phyloP scores from a whole-genome alignment of 345 rosid species.

The Lagerstroemia speciosa region DNA sequence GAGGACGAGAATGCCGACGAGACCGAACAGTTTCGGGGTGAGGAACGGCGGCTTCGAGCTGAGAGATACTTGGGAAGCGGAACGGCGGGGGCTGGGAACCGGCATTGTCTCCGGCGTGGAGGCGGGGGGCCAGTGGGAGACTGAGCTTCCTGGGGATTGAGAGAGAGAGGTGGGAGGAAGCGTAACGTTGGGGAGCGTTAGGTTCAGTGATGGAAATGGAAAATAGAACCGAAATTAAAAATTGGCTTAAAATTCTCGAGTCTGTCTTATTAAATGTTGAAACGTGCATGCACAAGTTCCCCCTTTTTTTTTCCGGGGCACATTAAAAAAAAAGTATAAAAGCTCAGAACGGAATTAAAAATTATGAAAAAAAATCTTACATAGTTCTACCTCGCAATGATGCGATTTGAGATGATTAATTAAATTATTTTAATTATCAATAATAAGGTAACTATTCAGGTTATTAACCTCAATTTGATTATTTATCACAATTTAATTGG shows the following conservation, averaged over 20 bases:
- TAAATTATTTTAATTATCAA: no score
- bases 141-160: conserved; percentile 1
- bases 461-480: no score
- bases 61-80: conserved; percentile 17
- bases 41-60: conserved; percentile 39
- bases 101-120: conserved; percentile 39
- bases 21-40: conserved; percentile 43
- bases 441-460: no score
- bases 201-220: neutral
- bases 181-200: conserved; percentile 8
- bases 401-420: no score
- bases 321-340: no score
- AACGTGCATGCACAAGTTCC: no score
- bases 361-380: no score
- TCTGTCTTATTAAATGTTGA: neutral
- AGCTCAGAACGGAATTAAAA: no score
- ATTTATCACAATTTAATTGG: no score
- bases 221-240: neutral
- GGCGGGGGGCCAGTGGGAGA: neutral
- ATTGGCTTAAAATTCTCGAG: neutral
- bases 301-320: no score
- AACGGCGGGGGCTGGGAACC: conserved; percentile 20
- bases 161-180: neutral
- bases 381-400: no score
- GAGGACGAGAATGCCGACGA: conserved; percentile 39